Base-by-base conservation (phyloP, 2,329 filamentous ascomycete species). In the Xylariaceae sp. region DNA sequence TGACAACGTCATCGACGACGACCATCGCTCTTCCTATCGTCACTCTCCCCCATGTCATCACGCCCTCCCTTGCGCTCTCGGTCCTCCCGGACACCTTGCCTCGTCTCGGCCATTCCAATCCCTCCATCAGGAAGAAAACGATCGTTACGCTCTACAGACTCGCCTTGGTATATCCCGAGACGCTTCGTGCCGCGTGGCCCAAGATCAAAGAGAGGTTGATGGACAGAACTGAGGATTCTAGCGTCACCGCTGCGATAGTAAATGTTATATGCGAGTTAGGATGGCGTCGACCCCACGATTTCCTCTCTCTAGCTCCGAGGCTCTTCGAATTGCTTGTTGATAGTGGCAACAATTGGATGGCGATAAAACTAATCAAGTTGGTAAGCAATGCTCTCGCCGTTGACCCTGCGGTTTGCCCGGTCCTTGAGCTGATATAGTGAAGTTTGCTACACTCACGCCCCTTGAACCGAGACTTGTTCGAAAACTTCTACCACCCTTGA, bases 301-400 rank as follows among this genome's bases (percentile, higher is more conserved):
- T 97, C 68, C 79, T 99, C 35, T 90, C 94, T 11, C 80, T 99
- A 35, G 94, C 94, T 0, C 94, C 94, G 7, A 83, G 94, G 60
- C 76, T 99, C 30, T 99, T 97, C 69, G 92, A 97, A 71, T 81
- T 99, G 15, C 78, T 99, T 30, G 92, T 97, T 10, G 89, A 95
- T 62, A 88, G 92, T 58, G 89, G 89, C 44, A 97, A 99, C 75
- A 99, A 99, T 74, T 99, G 94, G 94, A 97, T 99, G 93, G 92
- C 92, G 60, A 99, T 99, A 72, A 99, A 99, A 73, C 85, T 99
- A 63, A 97, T 99, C 73, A 99, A 99, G 76, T 82, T 99, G 64
- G 90, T 93, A 73, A 66, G 84, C 18, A 47, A 8, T 18, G 4
- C 23, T 5, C 51, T 42, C 30, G 11, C 44, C 55, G 2, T 37